These are phyloP conservation scores for Fraxinus americana DNA, from an alignment of 257 asterid species.

Conservation along the genomic window DNA sequence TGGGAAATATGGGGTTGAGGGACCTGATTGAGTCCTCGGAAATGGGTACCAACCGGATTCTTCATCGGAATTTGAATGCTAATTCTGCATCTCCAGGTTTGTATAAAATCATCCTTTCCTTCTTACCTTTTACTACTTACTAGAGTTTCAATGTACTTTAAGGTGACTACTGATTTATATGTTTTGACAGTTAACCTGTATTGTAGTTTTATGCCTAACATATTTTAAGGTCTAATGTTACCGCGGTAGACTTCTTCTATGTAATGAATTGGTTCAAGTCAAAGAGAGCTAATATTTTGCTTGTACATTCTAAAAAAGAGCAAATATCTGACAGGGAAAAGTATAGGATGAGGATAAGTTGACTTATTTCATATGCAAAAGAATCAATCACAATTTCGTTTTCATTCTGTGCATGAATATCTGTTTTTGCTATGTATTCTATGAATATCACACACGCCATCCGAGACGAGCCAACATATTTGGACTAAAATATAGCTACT, in stretches of 20 bases:
- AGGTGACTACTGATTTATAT: neutral
- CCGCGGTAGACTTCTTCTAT: neutral
- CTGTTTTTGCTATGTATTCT: constrained; percentile 1
- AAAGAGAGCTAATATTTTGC: neutral
- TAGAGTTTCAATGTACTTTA: neutral
- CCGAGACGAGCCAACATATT: neutral
- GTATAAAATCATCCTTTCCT: constrained; percentile 21
- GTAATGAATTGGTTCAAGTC: neutral
- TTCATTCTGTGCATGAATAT: neutral
- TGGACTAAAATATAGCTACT: neutral
- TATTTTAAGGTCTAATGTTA: constrained; percentile 16
- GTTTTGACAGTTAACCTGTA: neutral
- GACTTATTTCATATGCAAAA: neutral
- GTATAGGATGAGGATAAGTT: neutral
- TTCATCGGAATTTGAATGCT: constrained; percentile 70
- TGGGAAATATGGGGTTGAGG: constrained; percentile 66
- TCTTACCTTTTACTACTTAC: constrained; percentile 8
- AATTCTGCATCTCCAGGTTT: constrained; percentile 62
- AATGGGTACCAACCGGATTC: constrained; percentile 52
- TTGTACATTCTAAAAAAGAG: neutral
- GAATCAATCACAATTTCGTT: neutral
- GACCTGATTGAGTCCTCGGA: constrained; percentile 73
- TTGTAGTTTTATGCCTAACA: constrained; percentile 4
- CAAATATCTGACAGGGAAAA: neutral
- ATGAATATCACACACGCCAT: neutral